Evolutionary conservation across 495 filamentous ascomycete species (phyloP).

Genomic region (Zalerion maritima): DNA sequence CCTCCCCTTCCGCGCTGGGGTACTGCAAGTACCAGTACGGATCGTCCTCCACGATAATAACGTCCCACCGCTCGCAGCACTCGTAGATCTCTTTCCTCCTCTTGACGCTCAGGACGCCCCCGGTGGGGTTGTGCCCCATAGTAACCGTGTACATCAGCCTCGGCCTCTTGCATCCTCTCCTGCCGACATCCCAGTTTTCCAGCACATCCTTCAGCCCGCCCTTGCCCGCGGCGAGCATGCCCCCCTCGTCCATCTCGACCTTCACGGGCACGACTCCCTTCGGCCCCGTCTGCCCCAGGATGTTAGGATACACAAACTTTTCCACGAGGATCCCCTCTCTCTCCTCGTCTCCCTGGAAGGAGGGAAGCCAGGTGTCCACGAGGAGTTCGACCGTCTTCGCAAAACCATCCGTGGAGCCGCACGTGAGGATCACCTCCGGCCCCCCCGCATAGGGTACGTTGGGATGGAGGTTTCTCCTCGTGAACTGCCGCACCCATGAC

Average conservation of each 20-base stretch:
- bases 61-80: slow-evolving; percentile 69
- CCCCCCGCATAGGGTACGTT: slow-evolving; percentile 64
- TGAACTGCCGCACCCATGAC: slow-evolving; percentile 63
- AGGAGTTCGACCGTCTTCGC: slow-evolving; percentile 59
- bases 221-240: slow-evolving; percentile 51
- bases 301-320: slow-evolving; percentile 63
- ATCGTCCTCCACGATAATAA: slow-evolving; percentile 88
- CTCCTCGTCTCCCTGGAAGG: slow-evolving; percentile 47
- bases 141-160: slow-evolving; percentile 85
- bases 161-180: slow-evolving; percentile 59
- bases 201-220: slow-evolving; percentile 67
- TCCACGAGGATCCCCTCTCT: slow-evolving; percentile 62
- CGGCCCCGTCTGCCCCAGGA: slow-evolving; percentile 49
- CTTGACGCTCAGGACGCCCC: slow-evolving; percentile 50
- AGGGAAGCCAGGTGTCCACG: slow-evolving; percentile 55
- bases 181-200: slow-evolving; percentile 60
- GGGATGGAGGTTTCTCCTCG: slow-evolving; percentile 59
- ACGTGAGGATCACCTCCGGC: slow-evolving; percentile 61
- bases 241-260: slow-evolving; percentile 61
- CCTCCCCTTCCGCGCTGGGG: slow-evolving; percentile 41
- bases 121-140: slow-evolving; percentile 88
- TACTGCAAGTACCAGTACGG: slow-evolving; percentile 95
- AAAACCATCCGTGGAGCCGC: slow-evolving; percentile 75
- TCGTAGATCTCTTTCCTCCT: slow-evolving; percentile 67
- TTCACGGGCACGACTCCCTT: slow-evolving; percentile 56